These are phyloP conservation scores for Achaetomium macrosporum DNA, from an alignment of 2,329 filamentous ascomycete genomes.

Conservation along the genomic window DNA sequence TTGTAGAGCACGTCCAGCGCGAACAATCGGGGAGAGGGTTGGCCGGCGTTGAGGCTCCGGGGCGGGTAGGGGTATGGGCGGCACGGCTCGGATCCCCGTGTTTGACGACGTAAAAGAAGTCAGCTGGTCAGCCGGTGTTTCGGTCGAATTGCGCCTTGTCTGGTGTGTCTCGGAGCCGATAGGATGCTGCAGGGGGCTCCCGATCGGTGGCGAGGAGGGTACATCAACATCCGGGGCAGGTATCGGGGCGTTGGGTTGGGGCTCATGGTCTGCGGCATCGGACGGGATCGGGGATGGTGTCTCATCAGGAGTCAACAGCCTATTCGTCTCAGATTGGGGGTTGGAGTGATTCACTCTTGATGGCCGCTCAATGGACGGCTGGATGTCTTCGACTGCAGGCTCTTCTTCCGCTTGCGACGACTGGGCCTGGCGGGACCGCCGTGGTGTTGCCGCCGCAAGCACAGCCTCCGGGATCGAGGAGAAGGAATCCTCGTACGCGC, in stretches of 20 bases:
- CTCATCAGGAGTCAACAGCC: slow-evolving; percentile 49
- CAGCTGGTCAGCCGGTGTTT: slow-evolving; percentile 24
- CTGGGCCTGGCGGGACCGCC: slow-evolving; percentile 22
- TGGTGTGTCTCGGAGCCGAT: slow-evolving; percentile 17
- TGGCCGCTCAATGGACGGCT: slow-evolving; percentile 29
- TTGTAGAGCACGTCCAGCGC: slow-evolving; percentile 50
- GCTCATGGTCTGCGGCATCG: slow-evolving; percentile 13
- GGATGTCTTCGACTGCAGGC: slow-evolving; percentile 14
- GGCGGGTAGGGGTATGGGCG: slow-evolving; percentile 21
- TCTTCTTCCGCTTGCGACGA: slow-evolving; percentile 7
- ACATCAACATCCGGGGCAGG: slow-evolving; percentile 25
- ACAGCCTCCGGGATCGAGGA: slow-evolving; percentile 50
- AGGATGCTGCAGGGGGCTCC: slow-evolving; percentile 11
- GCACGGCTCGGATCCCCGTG: slow-evolving; percentile 11
- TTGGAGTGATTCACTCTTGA: slow-evolving; percentile 29
- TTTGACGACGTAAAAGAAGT: slow-evolving; percentile 18
- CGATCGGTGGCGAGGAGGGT: slow-evolving; percentile 33
- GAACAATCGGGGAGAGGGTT: slow-evolving; percentile 52
- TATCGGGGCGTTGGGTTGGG: slow-evolving; percentile 5
- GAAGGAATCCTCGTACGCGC: slow-evolving; percentile 49
- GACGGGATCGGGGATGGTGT: slow-evolving; percentile 37
- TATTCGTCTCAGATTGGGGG: slow-evolving; percentile 37
- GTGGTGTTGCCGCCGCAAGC: slow-evolving; percentile 45
- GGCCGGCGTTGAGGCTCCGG: slow-evolving; percentile 35
- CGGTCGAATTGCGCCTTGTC: slow-evolving; percentile 23